Conservation (phyloP, 176 grass and related monocot genomes). For the barley (Hordeum vulgare) region DNA sequence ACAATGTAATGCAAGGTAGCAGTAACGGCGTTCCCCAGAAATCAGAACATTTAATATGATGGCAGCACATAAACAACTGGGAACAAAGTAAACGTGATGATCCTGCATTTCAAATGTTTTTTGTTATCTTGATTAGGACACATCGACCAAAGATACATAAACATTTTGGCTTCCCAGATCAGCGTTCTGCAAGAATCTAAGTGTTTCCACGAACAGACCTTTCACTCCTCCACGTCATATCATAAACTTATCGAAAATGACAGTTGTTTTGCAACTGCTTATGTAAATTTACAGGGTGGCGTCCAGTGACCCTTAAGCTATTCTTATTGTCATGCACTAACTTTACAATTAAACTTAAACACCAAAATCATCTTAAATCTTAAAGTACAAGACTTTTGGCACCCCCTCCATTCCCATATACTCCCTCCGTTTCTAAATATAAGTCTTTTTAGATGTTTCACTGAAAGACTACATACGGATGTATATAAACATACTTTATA, state of each 20-base stretch:
- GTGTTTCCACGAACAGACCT: not conserved
- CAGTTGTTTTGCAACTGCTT: not conserved
- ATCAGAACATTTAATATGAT: conserved; percentile 3
- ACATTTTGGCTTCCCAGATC: not conserved
- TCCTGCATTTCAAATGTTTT: not conserved
- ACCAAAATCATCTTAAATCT: not conserved
- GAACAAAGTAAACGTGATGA: not conserved
- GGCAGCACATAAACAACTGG: not conserved
- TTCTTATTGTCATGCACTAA: not conserved
- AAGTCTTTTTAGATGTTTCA: no score
- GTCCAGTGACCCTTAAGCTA: not conserved
- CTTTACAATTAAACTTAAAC: conserved; percentile 4
- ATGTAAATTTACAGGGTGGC: not conserved
- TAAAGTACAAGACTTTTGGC: not conserved
- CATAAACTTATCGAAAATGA: not conserved
- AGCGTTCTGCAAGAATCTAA: conserved; percentile 4
- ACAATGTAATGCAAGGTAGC: not conserved
- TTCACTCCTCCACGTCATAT: not conserved
- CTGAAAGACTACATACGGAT: no score
- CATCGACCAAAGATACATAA: not conserved
- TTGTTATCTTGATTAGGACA: not conserved
- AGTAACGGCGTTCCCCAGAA: not conserved
- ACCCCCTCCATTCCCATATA: not conserved
- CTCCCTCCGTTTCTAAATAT: no score
- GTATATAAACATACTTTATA: no score